Evolutionary conservation across 805 yeast genomes (phyloP).

Genomic region (Jamesozyma hellenica): DNA sequence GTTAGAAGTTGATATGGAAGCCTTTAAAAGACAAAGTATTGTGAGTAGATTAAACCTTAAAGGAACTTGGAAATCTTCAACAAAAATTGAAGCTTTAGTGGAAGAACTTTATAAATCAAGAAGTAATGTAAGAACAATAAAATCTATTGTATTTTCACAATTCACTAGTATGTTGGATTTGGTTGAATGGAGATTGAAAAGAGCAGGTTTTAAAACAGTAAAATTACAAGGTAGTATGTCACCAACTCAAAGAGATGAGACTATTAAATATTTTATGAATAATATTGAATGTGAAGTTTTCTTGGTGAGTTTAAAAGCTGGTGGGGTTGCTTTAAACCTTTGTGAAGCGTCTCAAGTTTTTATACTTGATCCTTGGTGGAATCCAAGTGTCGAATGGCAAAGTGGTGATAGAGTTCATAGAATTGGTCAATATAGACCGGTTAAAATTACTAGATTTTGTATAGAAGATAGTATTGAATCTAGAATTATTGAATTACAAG

Average conservation of each 20-base stretch:
- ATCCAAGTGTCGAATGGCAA: constrained; percentile 97
- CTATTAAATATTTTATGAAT: constrained; percentile 86
- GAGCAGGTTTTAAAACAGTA: constrained; percentile 93
- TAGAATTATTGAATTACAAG: constrained; percentile 90
- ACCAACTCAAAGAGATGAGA: constrained; percentile 86
- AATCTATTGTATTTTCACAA: constrained; percentile 94
- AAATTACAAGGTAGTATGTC: constrained; percentile 96
- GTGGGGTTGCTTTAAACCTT: constrained; percentile 93
- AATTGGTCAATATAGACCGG: constrained; percentile 93
- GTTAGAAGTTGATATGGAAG: constrained; percentile 47
- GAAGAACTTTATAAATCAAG: constrained; percentile 84
- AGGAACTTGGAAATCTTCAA: constrained; percentile 86
- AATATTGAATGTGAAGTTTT: constrained; percentile 89
- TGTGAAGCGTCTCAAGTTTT: constrained; percentile 97
- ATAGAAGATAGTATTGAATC: constrained; percentile 96
- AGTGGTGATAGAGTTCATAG: constrained; percentile 97
- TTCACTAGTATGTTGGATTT: constrained; percentile 94
- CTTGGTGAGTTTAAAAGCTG: constrained; percentile 90
- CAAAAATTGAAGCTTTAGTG: constrained; percentile 91
- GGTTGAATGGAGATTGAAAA: constrained; percentile 87
- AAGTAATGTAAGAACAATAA: constrained; percentile 79
- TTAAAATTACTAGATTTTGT: constrained; percentile 81
- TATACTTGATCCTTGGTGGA: constrained; percentile 98
- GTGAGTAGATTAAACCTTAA: constrained; percentile 82
- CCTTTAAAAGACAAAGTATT: constrained; percentile 52